These are phyloP conservation scores for Neospora caninum DNA, from an alignment of 169 alveolate genomes.

Conservation along the genomic window DNA sequence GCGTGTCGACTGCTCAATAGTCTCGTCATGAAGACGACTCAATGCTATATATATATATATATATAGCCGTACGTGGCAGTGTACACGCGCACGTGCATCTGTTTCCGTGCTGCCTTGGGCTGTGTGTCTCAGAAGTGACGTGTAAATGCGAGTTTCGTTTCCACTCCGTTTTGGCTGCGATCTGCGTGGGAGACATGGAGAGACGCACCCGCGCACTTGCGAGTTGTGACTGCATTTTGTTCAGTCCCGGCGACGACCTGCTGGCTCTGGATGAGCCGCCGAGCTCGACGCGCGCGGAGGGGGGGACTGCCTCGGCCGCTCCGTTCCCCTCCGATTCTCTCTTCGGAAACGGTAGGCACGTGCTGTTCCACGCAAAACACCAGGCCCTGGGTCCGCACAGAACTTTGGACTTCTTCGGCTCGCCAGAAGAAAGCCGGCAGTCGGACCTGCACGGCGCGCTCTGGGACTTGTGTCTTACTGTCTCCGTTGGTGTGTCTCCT, in stretches of 20 bases:
- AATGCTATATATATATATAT: not conserved
- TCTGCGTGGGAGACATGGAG: no score
- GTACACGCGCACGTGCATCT: not conserved
- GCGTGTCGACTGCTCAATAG: no score
- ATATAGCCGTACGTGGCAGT: not conserved
- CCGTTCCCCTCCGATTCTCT: not conserved
- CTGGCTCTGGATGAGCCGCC: not conserved
- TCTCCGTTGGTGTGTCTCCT: no score
- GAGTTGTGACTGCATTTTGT: no score
- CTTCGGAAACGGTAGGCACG: not conserved
- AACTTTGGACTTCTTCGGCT: no score
- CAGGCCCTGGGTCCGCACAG: no score
- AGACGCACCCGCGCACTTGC: no score
- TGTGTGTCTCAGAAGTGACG: not conserved
- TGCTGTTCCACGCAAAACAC: no score
- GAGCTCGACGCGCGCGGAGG: not conserved
- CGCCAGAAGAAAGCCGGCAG: no score
- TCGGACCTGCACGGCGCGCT: no score
- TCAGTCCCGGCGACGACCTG: not conserved
- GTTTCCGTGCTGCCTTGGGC: not conserved
- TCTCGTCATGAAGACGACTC: no score
- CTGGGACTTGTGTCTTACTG: no score
- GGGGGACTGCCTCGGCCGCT: not conserved
- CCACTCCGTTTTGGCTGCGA: not conserved
- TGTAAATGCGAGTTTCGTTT: not conserved